Percentiles rank a stretch among this genome's conserved stretches.
Conservation (phyloP, 225 moss, liverwort and hornwort genomes). For the Sphagnum contortum region DNA sequence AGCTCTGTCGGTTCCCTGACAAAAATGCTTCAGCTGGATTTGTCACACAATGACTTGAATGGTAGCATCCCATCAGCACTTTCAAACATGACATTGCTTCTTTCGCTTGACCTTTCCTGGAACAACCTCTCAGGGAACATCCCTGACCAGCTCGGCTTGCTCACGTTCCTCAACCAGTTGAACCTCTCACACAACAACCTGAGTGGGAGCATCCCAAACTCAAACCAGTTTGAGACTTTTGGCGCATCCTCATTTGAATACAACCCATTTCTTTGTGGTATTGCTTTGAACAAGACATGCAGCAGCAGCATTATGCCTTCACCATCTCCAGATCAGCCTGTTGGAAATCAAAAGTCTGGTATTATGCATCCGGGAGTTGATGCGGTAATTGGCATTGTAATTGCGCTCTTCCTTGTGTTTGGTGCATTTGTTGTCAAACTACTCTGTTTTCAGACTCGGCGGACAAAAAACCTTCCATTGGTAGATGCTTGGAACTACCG, state of each 20-base stretch:
- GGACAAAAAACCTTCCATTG: conserved; percentile 20
- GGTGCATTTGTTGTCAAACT: conserved; percentile 18
- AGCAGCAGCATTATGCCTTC: no score
- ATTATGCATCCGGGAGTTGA: conserved; percentile 4
- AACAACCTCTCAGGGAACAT: conserved; percentile 48
- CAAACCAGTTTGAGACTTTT: conserved; percentile 21
- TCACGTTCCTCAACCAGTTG: conserved; percentile 13
- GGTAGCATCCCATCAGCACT: conserved; percentile 29
- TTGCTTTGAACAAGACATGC: conserved; percentile 11
- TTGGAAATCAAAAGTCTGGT: background rate
- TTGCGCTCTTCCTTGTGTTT: conserved; percentile 12
- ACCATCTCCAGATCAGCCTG: background rate
- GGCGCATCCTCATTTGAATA: conserved; percentile 20
- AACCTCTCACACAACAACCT: conserved; percentile 34
- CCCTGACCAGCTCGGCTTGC: conserved; percentile 24
- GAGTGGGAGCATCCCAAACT: conserved; percentile 27
- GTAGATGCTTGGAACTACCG: conserved; percentile 9
- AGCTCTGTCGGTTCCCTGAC: conserved; percentile 17
- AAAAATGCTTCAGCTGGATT: conserved; percentile 22
- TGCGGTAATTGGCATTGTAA: conserved; percentile 22
- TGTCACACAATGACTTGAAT: conserved; percentile 44
- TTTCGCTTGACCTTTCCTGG: conserved; percentile 33
- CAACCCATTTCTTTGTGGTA: conserved; percentile 47
- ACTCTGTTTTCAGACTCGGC: conserved; percentile 15
- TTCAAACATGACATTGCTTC: conserved; percentile 10